Base-by-base conservation (phyloP, 768 basidiomycete species). In the Coprinopsis cinerea region DNA sequence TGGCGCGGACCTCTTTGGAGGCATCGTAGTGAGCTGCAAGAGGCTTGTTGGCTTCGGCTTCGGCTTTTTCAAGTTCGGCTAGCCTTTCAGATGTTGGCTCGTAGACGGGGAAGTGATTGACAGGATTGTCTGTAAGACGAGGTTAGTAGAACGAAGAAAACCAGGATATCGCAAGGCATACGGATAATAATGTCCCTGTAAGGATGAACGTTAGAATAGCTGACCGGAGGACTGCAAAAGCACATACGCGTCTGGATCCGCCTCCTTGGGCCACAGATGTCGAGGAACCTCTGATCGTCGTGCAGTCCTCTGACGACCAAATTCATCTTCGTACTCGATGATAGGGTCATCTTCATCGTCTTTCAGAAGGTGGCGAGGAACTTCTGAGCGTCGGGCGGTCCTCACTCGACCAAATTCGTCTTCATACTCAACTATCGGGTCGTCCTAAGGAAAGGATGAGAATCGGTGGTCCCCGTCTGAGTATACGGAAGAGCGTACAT, bases 331-430 rank as follows among this genome's bases (percentile, higher is more conserved):
- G 52, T 91, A 92, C 27, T 51, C 20, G n/a, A 55, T 55, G 32
- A 51, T 37, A 9, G 44, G 49, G 22, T 78, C 74, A 44, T 81
- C 78, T 26, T 71, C 68, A 17, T 76, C 69, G 28, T 73, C 70
- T n/a, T 70, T 60, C 7, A 79, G 60, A 7, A 88, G 67, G 52
- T 86, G 68, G 28, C 87, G 75, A 34, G 91, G 90, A 0, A 92
- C 77, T 59, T 92, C 87, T 11, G 90, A 92, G 9, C 77, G 76
- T 44, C 73, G 75, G 15, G 77, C 79, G 0, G 77, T 86, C 52
- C 88, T 72, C 32, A 79, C 57, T n/a, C 91, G 81, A 28, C 90
- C 90, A 60, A 89, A 90, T 59, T 92, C 91, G 55, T 93, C 91
- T 60, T 85, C 81, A 52, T 91, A 92, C 62, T 92, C 91, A 4